These are phyloP conservation scores for Pichia nanzhaoensis DNA, from an alignment of 805 yeast genomes.

Conservation along the genomic window DNA sequence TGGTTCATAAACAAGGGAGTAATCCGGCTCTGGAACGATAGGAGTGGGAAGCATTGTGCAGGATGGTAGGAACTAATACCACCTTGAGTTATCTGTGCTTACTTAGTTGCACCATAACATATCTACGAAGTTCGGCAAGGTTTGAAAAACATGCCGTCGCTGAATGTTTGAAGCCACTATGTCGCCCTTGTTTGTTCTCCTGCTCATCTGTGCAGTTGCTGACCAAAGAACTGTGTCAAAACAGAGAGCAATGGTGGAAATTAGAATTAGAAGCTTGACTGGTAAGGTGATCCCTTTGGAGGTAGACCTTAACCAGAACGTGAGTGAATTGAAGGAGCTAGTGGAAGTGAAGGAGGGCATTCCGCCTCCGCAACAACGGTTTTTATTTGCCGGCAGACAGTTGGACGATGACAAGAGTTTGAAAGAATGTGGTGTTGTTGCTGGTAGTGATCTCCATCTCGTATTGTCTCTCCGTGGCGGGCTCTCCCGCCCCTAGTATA, in stretches of 20 bases:
- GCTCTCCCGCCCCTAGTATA: too few relatives aligned
- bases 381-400: constrained; percentile 86
- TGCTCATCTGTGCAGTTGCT: too few relatives aligned
- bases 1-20: constrained; percentile 84
- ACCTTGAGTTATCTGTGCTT: too few relatives aligned
- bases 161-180: too few relatives aligned
- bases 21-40: constrained; percentile 44
- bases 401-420: constrained; percentile 79
- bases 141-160: too few relatives aligned
- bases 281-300: constrained; percentile 77
- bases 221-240: too few relatives aligned
- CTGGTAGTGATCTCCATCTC: constrained; percentile 84
- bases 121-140: too few relatives aligned
- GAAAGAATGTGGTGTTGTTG: constrained; percentile 62
- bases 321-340: constrained; percentile 71
- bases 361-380: constrained; percentile 92
- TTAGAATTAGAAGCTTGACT: constrained; percentile 40
- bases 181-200: too few relatives aligned
- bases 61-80: too few relatives aligned
- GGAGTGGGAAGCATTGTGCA: constrained; percentile 76
- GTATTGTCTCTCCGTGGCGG: constrained; percentile 95
- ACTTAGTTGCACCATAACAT: too few relatives aligned
- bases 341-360: constrained; percentile 96
- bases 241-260: constrained; percentile 19
- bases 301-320: constrained; percentile 61